Evolutionary conservation across 2,329 filamentous ascomycete species (phyloP).

Genomic region (Hysterium pulicare): DNA sequence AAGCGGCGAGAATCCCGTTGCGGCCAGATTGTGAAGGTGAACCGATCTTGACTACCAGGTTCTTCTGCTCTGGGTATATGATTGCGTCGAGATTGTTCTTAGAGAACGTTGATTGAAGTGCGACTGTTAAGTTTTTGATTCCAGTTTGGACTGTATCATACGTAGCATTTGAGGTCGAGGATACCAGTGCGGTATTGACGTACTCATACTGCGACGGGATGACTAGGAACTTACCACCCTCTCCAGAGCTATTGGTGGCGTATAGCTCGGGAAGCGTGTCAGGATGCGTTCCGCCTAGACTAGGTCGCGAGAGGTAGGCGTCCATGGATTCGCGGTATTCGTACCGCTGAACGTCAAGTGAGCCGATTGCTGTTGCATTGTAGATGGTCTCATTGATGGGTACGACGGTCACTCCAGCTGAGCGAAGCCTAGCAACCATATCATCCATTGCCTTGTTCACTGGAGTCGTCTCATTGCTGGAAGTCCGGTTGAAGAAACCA

Average conservation of each 20-base stretch:
- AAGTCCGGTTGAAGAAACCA: slow-evolving; percentile 57
- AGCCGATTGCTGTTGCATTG: slow-evolving; percentile 50
- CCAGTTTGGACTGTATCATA: slow-evolving; percentile 48
- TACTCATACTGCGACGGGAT: slow-evolving; percentile 58
- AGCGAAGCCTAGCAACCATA: slow-evolving; percentile 45
- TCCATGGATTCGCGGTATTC: slow-evolving; percentile 58
- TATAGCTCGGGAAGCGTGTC: slow-evolving; percentile 50
- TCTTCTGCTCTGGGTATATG: slow-evolving; percentile 64
- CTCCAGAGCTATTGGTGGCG: slow-evolving; percentile 28
- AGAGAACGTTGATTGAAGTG: slow-evolving; percentile 51
- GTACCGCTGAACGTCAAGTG: slow-evolving; percentile 58
- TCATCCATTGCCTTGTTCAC: slow-evolving; percentile 54
- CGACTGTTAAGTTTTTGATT: slow-evolving; percentile 53
- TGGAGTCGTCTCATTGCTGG: slow-evolving; percentile 52
- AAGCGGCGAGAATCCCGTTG: slow-evolving; percentile 55
- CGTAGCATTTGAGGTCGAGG: slow-evolving; percentile 50
- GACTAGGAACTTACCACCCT: slow-evolving; percentile 53
- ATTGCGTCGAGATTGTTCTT: slow-evolving; percentile 53
- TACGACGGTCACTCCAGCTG: slow-evolving; percentile 50
- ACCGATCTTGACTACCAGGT: slow-evolving; percentile 59
- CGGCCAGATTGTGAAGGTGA: slow-evolving; percentile 56
- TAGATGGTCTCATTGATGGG: slow-evolving; percentile 50
- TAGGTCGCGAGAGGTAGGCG: slow-evolving; percentile 50
- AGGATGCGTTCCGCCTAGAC: slow-evolving; percentile 44
- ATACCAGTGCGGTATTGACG: slow-evolving; percentile 50